Conservation (phyloP, 306 rosid species). For the Quercus aquifolioides region DNA sequence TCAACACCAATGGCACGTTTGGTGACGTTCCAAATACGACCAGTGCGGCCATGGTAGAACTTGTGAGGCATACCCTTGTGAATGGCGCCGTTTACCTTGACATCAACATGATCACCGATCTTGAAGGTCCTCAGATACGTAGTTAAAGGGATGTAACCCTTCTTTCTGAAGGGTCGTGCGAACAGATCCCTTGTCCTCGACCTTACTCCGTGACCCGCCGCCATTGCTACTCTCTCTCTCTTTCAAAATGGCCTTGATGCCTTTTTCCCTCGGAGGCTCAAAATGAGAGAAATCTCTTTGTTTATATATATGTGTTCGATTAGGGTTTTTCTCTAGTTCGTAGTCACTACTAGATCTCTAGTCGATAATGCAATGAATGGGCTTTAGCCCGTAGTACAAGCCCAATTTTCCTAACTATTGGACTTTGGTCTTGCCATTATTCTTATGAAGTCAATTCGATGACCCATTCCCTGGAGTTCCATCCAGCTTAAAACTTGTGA, state of each 20-base stretch:
- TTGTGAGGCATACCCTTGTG: constrained; percentile 99
- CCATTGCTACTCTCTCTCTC: constrained; percentile 49
- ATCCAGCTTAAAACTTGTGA: neutral
- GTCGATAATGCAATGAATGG: too few species aligned
- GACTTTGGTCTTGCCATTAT: too few species aligned
- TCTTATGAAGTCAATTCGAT: too few species aligned
- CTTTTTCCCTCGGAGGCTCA: neutral
- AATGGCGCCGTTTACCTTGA: constrained; percentile 88
- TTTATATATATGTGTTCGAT: neutral
- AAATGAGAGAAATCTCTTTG: too few species aligned
- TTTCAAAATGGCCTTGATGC: neutral
- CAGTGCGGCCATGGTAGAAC: constrained; percentile 86
- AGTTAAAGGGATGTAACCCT: constrained; percentile 52
- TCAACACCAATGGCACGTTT: constrained; percentile 91
- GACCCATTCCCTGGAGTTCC: neutral
- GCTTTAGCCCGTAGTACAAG: too few species aligned
- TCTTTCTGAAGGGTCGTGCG: constrained; percentile 58
- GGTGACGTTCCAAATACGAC: constrained; percentile 54
- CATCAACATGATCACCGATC: constrained; percentile 61
- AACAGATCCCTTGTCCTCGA: constrained; percentile 64
- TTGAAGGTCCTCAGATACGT: constrained; percentile 48
- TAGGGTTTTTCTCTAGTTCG: neutral
- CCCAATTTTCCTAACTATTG: too few species aligned
- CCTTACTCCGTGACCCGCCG: constrained; percentile 90
- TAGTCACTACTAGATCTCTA: too few species aligned